phyloP scores from a whole-genome alignment of 306 rosid genomes.

The Gastrolobium bilobum region DNA sequence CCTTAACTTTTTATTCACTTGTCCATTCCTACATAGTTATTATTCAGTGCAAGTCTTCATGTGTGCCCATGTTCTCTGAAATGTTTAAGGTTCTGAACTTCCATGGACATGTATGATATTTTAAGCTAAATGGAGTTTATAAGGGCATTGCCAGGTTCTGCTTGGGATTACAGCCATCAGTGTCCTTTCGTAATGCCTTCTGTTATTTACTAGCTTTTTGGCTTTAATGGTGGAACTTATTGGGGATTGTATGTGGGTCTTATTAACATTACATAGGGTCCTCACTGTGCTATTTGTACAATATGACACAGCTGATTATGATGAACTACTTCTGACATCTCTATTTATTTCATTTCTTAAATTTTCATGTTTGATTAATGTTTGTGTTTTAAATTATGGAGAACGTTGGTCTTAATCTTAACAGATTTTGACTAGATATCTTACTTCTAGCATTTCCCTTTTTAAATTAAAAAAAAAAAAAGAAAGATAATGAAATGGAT shows the following conservation, averaged over 20 bases:
- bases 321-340: slow-evolving; percentile 19
- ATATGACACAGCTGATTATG: background rate
- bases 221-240: too few relatives aligned
- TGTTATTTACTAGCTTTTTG: slow-evolving; percentile 2
- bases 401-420: background rate
- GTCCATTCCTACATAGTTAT: slow-evolving; percentile 19
- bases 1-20: background rate
- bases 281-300: slow-evolving; percentile 20
- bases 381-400: background rate
- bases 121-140: slow-evolving; percentile 35
- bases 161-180: slow-evolving; percentile 21
- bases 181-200: slow-evolving; percentile 16
- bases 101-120: slow-evolving; percentile 13
- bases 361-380: background rate
- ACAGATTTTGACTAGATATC: background rate
- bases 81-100: slow-evolving; percentile 27
- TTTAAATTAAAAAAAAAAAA: background rate
- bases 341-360: background rate
- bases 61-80: slow-evolving; percentile 32
- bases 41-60: slow-evolving; percentile 18
- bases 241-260: background rate
- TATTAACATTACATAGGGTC: background rate
- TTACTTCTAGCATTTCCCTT: slow-evolving; percentile 21
- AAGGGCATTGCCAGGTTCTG: slow-evolving; percentile 31
- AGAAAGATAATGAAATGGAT: background rate